These are phyloP conservation scores for Leishmania aethiopica DNA, from an alignment of 208 protist genomes.

Conservation along the genomic window DNA sequence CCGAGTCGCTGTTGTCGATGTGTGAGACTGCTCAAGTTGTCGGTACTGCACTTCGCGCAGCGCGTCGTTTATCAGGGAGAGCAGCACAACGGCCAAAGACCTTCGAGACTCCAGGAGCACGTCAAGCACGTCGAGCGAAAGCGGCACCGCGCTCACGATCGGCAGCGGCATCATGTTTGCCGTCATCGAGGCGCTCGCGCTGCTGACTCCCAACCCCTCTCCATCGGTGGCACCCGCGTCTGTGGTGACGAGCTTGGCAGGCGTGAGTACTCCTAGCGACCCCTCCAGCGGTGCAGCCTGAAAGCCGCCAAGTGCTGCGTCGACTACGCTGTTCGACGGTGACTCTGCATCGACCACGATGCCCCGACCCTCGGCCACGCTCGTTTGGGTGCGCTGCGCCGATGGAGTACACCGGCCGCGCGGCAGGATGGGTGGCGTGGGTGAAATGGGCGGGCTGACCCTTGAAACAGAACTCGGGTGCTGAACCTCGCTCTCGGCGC, in stretches of 20 bases:
- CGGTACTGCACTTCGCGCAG: slow-evolving; percentile 61
- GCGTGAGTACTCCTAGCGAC: neutral
- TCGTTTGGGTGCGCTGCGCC: neutral
- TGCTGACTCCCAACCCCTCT: neutral
- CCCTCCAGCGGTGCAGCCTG: neutral
- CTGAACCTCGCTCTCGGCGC: neutral
- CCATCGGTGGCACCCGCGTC: neutral
- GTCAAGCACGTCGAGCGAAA: slow-evolving; percentile 2
- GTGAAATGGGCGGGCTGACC: neutral
- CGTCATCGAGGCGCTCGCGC: neutral
- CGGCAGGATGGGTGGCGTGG: neutral
- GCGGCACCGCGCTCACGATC: slow-evolving; percentile 9
- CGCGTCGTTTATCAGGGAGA: slow-evolving; percentile 62
- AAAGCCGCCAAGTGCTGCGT: neutral
- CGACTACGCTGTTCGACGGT: neutral
- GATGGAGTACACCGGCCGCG: neutral
- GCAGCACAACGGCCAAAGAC: slow-evolving; percentile 40
- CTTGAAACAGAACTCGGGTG: neutral
- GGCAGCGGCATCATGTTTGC: slow-evolving; percentile 1
- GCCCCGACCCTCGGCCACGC: too few relatives aligned
- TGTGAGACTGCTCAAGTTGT: slow-evolving; percentile 32
- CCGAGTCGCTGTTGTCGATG: neutral
- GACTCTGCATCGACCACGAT: neutral
- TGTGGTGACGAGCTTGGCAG: too few relatives aligned
- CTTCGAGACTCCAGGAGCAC: slow-evolving; percentile 19